Evolutionary conservation across 2,329 filamentous ascomycete species (phyloP), one percentile per base, ranked within the genome.

Genomic region (Hymenoscyphus fraxineus): DNA sequence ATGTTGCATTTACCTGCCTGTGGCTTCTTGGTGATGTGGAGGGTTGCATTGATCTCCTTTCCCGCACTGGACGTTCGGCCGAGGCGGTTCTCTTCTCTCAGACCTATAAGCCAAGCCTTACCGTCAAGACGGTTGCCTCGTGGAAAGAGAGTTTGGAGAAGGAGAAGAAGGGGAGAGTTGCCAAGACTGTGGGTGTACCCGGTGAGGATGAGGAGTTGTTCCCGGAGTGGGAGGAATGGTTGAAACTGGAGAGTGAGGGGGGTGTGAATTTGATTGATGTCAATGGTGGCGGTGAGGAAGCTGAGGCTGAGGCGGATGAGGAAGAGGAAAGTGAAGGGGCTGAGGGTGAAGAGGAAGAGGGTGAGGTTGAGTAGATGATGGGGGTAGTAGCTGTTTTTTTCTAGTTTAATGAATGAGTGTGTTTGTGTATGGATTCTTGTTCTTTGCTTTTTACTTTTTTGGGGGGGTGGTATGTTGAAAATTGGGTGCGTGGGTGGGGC

Each of bases 21-120:
- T 98, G 94, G 94, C 87, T 95, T 63, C 80, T 96, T 1, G 91
- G 88, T 19, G 92, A 98, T 73, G 80, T 97, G 0, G 86, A 92
- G 35, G 90, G 85, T 22, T 97, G 93, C 74, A 87, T 94, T 27
- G 87, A 92, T 64, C 83, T 96, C 6, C 85, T 99, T 12, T 82
- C 86, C 58, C 87, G 88, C 76, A 97, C 94, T 0, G 88, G 88
- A 69, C 85, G 95, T 57, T 79, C 88, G 41, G 89, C 93, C 0
- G 95, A 99, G 78, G 91, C 95, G 0, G 93, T 93, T 0, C 82
- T 99, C 35, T 96, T 98, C 76, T 87, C 92, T 4, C 94, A 98
- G 78, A 99, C 94, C 2, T 99, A 98, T 79, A 95, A 93, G 80
- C 95, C 95, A 0, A 93, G 89, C 68, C 77, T 88, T 35, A 86